phyloP scores from a whole-genome alignment of 2,329 filamentous ascomycete genomes.

The Diaporthe capsici region DNA sequence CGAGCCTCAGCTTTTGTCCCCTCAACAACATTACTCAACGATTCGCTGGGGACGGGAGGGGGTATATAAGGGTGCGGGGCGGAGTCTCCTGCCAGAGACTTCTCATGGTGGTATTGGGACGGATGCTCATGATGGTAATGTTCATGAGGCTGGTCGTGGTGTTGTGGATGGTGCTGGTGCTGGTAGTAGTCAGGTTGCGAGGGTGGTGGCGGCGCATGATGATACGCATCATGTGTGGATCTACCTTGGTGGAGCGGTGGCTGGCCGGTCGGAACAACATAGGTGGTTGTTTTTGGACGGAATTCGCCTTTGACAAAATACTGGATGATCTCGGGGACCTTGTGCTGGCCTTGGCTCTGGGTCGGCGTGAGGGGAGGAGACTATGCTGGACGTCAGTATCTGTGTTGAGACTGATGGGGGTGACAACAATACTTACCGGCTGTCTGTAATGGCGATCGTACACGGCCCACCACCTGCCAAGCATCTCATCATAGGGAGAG shows the following conservation, averaged over 20 bases:
- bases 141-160: conserved; percentile 41
- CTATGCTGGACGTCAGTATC: conserved; percentile 25
- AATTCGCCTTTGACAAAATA: conserved; percentile 70
- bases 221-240: conserved; percentile 42
- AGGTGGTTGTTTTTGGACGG: conserved; percentile 51
- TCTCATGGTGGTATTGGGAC: conserved; percentile 43
- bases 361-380: conserved; percentile 34
- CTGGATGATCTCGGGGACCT: conserved; percentile 58
- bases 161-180: conserved; percentile 40
- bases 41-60: conserved; percentile 49
- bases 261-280: conserved; percentile 52
- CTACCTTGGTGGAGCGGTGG: conserved; percentile 47
- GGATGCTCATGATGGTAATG: conserved; percentile 43
- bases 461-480: conserved; percentile 92
- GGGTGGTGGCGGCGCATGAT: conserved; percentile 39
- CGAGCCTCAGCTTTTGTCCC: conserved; percentile 64
- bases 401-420: neutral
- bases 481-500: conserved; percentile 84
- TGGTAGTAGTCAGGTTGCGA: conserved; percentile 43
- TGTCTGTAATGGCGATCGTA: conserved; percentile 87
- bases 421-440: conserved; percentile 57
- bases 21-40: conserved; percentile 53
- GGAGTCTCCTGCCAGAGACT: conserved; percentile 46
- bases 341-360: conserved; percentile 13
- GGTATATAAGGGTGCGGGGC: conserved; percentile 42